Evolutionary conservation across 306 rosid genomes (phyloP), one percentile per base, ranked within the genome.

Genomic region (Corylus americana): DNA sequence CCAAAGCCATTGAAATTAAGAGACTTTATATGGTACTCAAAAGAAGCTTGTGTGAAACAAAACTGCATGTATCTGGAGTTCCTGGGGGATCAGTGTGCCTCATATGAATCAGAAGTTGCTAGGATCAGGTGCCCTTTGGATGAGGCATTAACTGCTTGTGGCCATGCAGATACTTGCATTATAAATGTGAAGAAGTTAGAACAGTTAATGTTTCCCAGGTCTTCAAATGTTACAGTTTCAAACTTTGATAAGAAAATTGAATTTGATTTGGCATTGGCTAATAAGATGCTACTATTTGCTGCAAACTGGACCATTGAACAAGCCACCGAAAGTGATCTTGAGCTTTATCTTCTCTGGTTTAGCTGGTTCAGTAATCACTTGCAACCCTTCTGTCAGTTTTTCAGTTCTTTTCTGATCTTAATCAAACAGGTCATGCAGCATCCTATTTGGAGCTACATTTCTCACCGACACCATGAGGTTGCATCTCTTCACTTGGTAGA

Each of bases 241-340:
- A 74, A 73, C 54, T 7, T 42, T 47, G 67, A 70, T 47, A 86
- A 51, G 71, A 77, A 59, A 77, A 62, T 67, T 48, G 74, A 82
- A 64, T 77, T 85, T 70, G 84, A 87, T 81, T 70, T 78, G 66
- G 85, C 75, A 51, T 74, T 82, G 78, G 76, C 87, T 57, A 78
- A 83, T 74, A 85, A 89, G 75, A 90, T 81, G 95, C 84, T 94
- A 44, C 51, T 54, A 11, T 92, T 88, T 91, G 97, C 98, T 75
- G 95, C 98, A 61, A 85, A 84, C 70, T 95, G 98, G 98, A 76
- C 91, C 11, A 70, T 91, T 70, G 97, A 95, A 72, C 98, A 95
- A 81, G 94, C 93, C 74, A 83, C 83, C 0, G 91, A 86, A 82
- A 83, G 80, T 86, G 97, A 90, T 83, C 71, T 92, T 4, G 83